These are phyloP conservation scores for Dactylonectria macrodidyma DNA, from an alignment of 2,329 filamentous ascomycete species.

Conservation along the genomic window DNA sequence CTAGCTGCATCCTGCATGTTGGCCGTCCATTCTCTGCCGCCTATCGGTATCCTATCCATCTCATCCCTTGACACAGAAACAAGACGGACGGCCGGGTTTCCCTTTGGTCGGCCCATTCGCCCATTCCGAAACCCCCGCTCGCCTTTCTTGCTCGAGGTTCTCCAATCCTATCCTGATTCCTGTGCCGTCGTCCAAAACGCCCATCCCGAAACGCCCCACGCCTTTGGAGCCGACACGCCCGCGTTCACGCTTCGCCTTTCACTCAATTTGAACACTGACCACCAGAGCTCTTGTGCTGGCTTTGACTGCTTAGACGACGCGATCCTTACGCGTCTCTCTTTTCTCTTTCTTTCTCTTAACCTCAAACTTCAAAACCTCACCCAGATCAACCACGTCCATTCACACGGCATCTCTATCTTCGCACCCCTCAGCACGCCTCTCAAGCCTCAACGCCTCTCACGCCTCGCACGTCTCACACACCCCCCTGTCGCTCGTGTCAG, in stretches of 20 bases:
- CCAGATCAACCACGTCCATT: background rate
- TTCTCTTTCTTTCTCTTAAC: background rate
- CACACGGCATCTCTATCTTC: background rate
- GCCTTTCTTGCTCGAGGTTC: background rate
- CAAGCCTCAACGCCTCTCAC: background rate
- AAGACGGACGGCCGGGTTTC: slow-evolving; percentile 4
- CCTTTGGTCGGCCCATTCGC: slow-evolving; percentile 11
- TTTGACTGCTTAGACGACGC: slow-evolving; percentile 5
- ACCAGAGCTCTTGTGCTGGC: background rate
- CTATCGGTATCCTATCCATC: slow-evolving; percentile 9
- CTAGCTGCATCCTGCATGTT: slow-evolving; percentile 11
- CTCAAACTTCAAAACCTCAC: background rate
- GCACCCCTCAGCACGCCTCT: background rate
- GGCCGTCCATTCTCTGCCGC: background rate
- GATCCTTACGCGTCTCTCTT: slow-evolving; percentile 12
- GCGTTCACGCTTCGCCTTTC: slow-evolving; percentile 5
- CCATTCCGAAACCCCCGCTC: slow-evolving; percentile 23
- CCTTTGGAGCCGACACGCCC: background rate
- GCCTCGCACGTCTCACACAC: slow-evolving; percentile 20
- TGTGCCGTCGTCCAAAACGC: background rate
- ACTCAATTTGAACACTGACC: background rate
- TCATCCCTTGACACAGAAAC: slow-evolving; percentile 21
- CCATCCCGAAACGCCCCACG: slow-evolving; percentile 1
- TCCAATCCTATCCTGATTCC: slow-evolving; percentile 8
- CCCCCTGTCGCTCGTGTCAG: slow-evolving; percentile 49